Percentiles rank a stretch among this genome's conserved stretches.
Conservation (phyloP, 1,284 basidiomycete species). For the Dichomitus squalens region DNA sequence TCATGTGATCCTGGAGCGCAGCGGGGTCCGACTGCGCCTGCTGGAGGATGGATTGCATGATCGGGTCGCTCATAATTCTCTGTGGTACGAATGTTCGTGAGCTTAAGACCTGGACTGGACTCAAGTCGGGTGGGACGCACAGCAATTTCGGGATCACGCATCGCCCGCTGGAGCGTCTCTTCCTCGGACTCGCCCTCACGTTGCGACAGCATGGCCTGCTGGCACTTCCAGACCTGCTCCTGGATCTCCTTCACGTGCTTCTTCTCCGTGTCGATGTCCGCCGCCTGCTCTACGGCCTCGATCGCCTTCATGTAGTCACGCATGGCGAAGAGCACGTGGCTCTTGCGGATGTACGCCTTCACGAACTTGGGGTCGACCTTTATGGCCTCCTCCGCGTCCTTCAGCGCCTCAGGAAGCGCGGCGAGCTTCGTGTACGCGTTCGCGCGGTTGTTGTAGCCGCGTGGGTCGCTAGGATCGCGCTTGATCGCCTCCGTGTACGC, state of each 20-base stretch:
- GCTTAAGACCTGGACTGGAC: background rate
- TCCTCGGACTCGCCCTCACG: slow-evolving; percentile 91
- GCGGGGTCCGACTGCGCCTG: slow-evolving; percentile 92
- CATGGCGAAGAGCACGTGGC: slow-evolving; percentile 87
- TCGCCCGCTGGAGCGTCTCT: slow-evolving; percentile 90
- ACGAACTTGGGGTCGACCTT: slow-evolving; percentile 89
- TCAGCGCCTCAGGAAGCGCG: slow-evolving; percentile 94
- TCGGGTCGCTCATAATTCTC: slow-evolving; percentile 83
- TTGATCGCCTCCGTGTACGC: slow-evolving; percentile 97
- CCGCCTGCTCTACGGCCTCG: slow-evolving; percentile 77
- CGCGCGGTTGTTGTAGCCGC: slow-evolving; percentile 97
- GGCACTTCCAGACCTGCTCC: slow-evolving; percentile 77
- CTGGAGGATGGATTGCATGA: slow-evolving; percentile 94
- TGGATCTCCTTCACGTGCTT: slow-evolving; percentile 85
- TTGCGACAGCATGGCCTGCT: slow-evolving; percentile 81
- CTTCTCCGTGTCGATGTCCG: slow-evolving; percentile 73
- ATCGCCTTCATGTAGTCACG: slow-evolving; percentile 90
- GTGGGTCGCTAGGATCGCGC: slow-evolving; percentile 87
- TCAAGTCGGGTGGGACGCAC: slow-evolving; percentile 39
- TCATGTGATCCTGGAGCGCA: slow-evolving; percentile 96
- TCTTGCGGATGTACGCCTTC: slow-evolving; percentile 97
- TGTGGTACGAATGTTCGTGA: slow-evolving; percentile 34
- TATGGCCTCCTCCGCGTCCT: slow-evolving; percentile 95
- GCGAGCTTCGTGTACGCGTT: slow-evolving; percentile 95
- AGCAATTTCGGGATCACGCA: slow-evolving; percentile 96